These are phyloP conservation scores for Silene uniflora DNA, from an alignment of 148 eudicot species.

Conservation along the genomic window DNA sequence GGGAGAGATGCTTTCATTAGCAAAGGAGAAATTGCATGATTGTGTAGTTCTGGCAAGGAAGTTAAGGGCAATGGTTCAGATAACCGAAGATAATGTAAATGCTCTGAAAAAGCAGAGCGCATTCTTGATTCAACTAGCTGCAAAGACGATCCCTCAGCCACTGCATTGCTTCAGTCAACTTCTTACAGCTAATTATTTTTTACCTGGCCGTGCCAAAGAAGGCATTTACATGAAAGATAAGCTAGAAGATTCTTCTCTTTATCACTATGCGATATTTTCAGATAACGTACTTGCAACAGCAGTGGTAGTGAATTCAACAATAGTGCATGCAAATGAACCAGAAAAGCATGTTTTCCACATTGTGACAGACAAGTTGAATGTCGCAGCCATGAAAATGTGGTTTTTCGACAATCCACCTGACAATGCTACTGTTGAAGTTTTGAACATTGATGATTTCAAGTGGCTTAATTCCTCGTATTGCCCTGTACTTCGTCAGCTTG, in stretches of 20 bases:
- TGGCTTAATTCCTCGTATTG: constrained; percentile 97
- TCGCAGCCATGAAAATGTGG: constrained; percentile 98
- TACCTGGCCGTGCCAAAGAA: constrained; percentile 48
- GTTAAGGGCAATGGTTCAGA: constrained; percentile 91
- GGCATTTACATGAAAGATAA: constrained; percentile 48
- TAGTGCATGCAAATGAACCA: constrained; percentile 77
- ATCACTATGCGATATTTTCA: constrained; percentile 92
- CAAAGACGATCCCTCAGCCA: constrained; percentile 87
- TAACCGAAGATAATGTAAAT: constrained; percentile 57
- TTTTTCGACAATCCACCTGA: constrained; percentile 72
- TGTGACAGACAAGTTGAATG: constrained; percentile 88
- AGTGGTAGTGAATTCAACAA: constrained; percentile 89
- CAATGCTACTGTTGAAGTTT: constrained; percentile 60
- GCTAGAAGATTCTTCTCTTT: constrained; percentile 76
- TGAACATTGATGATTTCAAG: constrained; percentile 81
- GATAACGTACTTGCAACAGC: constrained; percentile 95
- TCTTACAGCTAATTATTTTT: constrained; percentile 68
- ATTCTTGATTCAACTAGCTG: constrained; percentile 90
- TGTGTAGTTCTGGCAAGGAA: constrained; percentile 66
- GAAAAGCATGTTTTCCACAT: constrained; percentile 96
- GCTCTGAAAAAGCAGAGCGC: constrained; percentile 76
- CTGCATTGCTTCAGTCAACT: constrained; percentile 83
- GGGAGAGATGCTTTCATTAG: constrained; percentile 78
- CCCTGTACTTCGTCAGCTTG: constrained; percentile 94
- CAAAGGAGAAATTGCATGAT: constrained; percentile 81